Evolutionary conservation across 352 stramenopile species (phyloP).

Genomic region (Globisporangium alternatum): DNA sequence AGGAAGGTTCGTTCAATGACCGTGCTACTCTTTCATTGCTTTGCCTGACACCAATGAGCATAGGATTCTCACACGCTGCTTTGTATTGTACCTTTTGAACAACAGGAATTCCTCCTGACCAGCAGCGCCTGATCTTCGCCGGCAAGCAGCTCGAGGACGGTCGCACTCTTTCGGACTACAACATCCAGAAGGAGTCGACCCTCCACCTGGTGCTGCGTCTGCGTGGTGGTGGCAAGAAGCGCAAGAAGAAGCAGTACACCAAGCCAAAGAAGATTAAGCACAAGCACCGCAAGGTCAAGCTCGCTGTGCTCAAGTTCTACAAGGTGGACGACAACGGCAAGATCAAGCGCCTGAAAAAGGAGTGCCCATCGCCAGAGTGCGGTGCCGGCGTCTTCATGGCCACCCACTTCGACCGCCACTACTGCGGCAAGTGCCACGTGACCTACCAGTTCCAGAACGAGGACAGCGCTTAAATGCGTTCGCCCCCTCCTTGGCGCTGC

Average conservation of each 20-base stretch:
- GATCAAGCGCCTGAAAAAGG: conserved; percentile 97
- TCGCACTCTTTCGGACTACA: conserved; percentile 92
- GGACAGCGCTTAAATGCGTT: conserved; percentile 48
- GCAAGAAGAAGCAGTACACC: conserved; percentile 99
- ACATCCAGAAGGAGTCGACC: conserved; percentile 97
- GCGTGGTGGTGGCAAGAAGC: conserved; percentile 97
- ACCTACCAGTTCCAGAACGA: conserved; percentile 93
- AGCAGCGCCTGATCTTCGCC: conserved; percentile 99
- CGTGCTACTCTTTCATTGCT: neutral
- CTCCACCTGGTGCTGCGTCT: conserved; percentile 98
- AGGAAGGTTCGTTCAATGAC: conserved; percentile 87
- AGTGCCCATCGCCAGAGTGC: conserved; percentile 93
- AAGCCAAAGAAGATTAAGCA: conserved; percentile 99
- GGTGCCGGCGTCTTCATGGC: conserved; percentile 99
- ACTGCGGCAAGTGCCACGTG: conserved; percentile 99
- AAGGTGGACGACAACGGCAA: conserved; percentile 96
- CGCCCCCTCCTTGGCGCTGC: neutral
- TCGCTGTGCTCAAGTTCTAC: conserved; percentile 97
- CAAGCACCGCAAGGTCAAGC: conserved; percentile 97
- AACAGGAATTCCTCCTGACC: conserved; percentile 97
- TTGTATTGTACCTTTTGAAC: neutral
- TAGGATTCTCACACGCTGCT: conserved; percentile 3
- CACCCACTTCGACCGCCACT: conserved; percentile 99
- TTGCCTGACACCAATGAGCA: too few species aligned
- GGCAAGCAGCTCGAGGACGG: conserved; percentile 99